Evolutionary conservation across 2,329 filamentous ascomycete genomes (phyloP), one percentile per base, ranked within the genome.

Genomic region (Cladophialophora exuberans): DNA sequence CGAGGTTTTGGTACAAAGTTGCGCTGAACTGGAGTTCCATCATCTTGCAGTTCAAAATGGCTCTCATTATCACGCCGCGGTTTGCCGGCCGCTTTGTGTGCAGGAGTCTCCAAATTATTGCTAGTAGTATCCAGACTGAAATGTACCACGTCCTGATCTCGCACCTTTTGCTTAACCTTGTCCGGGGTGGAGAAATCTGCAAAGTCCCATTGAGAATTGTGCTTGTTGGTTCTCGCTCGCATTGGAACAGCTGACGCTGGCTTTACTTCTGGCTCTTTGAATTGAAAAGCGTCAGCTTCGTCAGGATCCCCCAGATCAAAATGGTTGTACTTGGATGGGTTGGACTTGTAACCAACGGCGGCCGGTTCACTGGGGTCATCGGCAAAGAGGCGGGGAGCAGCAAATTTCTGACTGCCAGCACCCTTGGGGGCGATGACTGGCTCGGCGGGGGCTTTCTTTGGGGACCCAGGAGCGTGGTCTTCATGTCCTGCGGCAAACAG

Each of bases 41-140:
- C 86, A 68, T 97, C 92, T 50, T 83, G 78, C 65, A 97, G 82
- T 58, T 94, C 85, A 67, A 96, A 97, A 72, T 97, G 90, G 1
- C 85, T 76, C 67, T 92, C 85, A 15, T 88, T 86, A 65, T 95
- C 89, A 36, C 85, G 89, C 56, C 93, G 89, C 31, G 88, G 80
- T 61, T 81, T 82, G 38, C 78, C 78, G 2, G 15, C 35, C 1
- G 35, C 26, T 23, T 51, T 51, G 31, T 57, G 49, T 9, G 69
- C 68, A 0, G 73, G 72, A 4, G 71, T 67, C 20, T 69, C 63
- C 6, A 58, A 43, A 6, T 69, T 67, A 15, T 64, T 77, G 62
- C 87, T 82, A 57, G 91, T 86, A 43, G 87, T 85, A 64, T 86
- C 87, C 84, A 89, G 95, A 57, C 79, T 81, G 69, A 86, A 85